phyloP scores from a whole-genome alignment of 805 yeast genomes.

The Suhomyces canberraensis region DNA sequence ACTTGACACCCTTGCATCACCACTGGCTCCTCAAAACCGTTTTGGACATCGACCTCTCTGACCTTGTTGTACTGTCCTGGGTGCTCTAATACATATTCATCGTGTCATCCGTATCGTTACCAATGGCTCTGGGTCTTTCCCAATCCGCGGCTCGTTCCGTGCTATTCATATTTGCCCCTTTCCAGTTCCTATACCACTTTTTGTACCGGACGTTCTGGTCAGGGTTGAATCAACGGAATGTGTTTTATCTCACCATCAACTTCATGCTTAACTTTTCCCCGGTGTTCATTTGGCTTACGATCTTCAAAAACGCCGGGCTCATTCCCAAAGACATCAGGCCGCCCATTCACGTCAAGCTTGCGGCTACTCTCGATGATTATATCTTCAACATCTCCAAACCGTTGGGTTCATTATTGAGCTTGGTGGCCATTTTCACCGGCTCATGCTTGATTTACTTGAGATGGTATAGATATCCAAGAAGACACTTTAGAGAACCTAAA shows the following conservation, averaged over 20 bases:
- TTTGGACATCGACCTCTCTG: no score
- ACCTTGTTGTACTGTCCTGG: no score
- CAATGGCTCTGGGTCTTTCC: no score
- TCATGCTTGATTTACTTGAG: conserved; percentile 11
- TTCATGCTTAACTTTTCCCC: conserved; percentile 52
- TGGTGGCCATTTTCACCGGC: conserved; percentile 1
- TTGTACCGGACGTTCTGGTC: conserved; percentile 18
- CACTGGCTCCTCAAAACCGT: no score
- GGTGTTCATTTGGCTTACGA: conserved; percentile 51
- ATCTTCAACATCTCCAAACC: conserved; percentile 25
- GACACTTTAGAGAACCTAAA: not conserved
- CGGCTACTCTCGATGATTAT: conserved; percentile 41
- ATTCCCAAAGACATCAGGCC: conserved; percentile 58
- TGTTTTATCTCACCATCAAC: conserved; percentile 38
- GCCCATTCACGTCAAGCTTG: conserved; percentile 45
- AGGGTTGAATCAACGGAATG: conserved; percentile 36
- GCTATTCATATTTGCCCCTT: no score
- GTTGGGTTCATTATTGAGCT: conserved; percentile 4
- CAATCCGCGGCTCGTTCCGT: no score
- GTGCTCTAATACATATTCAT: no score
- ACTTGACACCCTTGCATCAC: no score
- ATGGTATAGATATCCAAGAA: conserved; percentile 9
- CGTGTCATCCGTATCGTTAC: no score
- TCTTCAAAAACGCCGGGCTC: conserved; percentile 57
- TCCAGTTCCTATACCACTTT: conserved; percentile 9